Base-by-base conservation (phyloP, 2,329 filamentous ascomycete species). In the Chaetomiaceae sp. region DNA sequence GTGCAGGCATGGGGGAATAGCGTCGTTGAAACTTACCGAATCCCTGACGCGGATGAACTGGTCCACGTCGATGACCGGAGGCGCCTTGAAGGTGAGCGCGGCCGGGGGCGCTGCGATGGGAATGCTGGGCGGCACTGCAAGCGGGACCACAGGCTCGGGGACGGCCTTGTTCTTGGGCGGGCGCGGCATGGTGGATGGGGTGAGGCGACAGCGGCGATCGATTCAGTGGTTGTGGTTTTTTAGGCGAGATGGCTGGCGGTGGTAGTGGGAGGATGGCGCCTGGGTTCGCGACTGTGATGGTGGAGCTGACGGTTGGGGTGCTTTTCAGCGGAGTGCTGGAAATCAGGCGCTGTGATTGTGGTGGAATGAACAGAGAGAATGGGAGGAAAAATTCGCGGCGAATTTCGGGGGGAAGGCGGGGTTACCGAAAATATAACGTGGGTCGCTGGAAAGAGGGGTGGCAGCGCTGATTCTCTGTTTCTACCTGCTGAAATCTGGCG, bases 21-120 rank as follows among this genome's bases (percentile, higher is more conserved):
- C 4, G 11, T n/a, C 20, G 41, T 20, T 40, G 45, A 44, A 48
- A 70, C 86, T 77, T 82, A 94, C 88, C 64, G 81, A 83, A 64
- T 94, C 88, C 60, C 88, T 80, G 39, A 89, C 88, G 62, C 83
- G 76, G 50, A 87, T 76, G 64, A 91, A 91, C 65, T 87, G 84
- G 48, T 88, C 83, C 47, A 85, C 75, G 51, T 88, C 80, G 54
- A 86, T 78, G 34, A 72, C 67, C 58, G 72, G 65, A 60, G 46
- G 62, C 26, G 62, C 62, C 49, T 47, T 51, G 34, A 51, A 37
- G 22, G 20, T 24, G 30, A 50, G 49, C 1, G 42, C 38, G 5
- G 35, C 26, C 14, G 42, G 37, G 9, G 45, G 20, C 14, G 42
- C 38, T 24, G 48, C 34, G 29, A 15, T 32, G 22, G 40, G 36